Base-by-base conservation (phyloP, 306 rosid genomes). In the Abrus pulchellus region DNA sequence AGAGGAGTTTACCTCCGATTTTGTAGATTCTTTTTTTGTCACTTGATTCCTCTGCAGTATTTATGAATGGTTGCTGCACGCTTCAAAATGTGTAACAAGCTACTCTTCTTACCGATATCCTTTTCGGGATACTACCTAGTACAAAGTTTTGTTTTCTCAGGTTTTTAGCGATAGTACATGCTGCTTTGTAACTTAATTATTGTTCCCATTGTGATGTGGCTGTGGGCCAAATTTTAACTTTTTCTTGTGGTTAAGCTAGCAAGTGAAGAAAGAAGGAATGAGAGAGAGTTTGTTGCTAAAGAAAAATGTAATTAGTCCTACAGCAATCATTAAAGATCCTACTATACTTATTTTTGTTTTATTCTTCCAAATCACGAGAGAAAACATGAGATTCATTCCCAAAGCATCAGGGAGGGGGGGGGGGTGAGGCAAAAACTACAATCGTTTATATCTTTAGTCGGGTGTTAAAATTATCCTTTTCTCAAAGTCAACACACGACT, bases 31-130 rank as follows among this genome's bases (percentile, higher is more conserved):
- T 79, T 61, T 47, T 20, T 34, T 8, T 11, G 57, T 61, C 3
- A 3, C 0, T 27, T 33, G 43, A 33, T 59, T 69, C 11, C 9
- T 38, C 20, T 47, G 44, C 20, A 20, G 52, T 49, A 57, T 33
- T 12, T 60, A 59, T 59, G 52, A 71, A 79, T 59, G 9, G 11
- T 34, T 27, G 63, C 4, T 20, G 44, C 30, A 57, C 57, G 14
- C 43, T 28, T 67, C 49, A 54, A 77, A 45, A 78, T 78, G 59
- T 56, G 45, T 68, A 44, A 32, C 68, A 55, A 56, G 4, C 34
- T 55, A 20, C 60, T 29, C 54, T 38, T 66, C 54, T 38, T 66
- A 54, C 53, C 28, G 65, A 53, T 67, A 53, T 43, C 55, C 20
- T 40, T 54, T 53, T 47, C 5, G 2, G 54, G 53, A 52, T 50